These are phyloP conservation scores for Evansstolkia leycettana DNA, from an alignment of 495 filamentous ascomycete genomes.

Conservation along the genomic window DNA sequence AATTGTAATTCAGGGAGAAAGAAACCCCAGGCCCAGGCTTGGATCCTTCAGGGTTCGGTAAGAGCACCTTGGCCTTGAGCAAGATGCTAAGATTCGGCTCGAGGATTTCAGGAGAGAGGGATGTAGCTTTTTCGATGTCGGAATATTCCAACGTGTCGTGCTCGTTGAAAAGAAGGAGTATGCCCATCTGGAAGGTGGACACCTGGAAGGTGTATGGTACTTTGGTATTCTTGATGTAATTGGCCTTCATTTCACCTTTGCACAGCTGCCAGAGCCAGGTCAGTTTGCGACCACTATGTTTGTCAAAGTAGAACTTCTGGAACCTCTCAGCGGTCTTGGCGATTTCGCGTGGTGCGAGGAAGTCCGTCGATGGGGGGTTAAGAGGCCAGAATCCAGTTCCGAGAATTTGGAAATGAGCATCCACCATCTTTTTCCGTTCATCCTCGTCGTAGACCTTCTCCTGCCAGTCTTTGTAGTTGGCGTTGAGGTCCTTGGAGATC, in stretches of 20 bases:
- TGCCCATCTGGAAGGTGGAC: constrained; percentile 93
- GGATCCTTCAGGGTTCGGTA: constrained; percentile 50
- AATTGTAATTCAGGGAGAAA: constrained; percentile 79
- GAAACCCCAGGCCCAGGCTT: constrained; percentile 66
- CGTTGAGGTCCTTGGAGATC: constrained; percentile 93
- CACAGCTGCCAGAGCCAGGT: constrained; percentile 98
- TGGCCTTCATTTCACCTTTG: constrained; percentile 92
- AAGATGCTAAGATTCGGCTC: constrained; percentile 77
- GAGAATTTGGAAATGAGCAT: constrained; percentile 75
- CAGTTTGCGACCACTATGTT: constrained; percentile 91
- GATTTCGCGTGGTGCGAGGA: constrained; percentile 76
- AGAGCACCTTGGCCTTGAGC: constrained; percentile 81
- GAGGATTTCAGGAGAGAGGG: constrained; percentile 63
- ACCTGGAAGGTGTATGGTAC: constrained; percentile 95
- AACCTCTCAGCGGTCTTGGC: constrained; percentile 81
- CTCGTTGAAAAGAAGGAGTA: constrained; percentile 94
- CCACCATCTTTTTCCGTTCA: constrained; percentile 48
- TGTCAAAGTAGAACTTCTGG: constrained; percentile 81
- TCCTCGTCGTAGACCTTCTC: constrained; percentile 48
- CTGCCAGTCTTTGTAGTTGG: constrained; percentile 62
- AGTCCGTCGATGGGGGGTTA: constrained; percentile 68
- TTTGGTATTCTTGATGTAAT: constrained; percentile 79
- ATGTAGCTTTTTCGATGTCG: constrained; percentile 71
- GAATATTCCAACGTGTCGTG: constrained; percentile 73
- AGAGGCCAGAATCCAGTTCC: constrained; percentile 98